Conservation (phyloP, 2,329 filamentous ascomycete species). For the Capronia coronata region DNA sequence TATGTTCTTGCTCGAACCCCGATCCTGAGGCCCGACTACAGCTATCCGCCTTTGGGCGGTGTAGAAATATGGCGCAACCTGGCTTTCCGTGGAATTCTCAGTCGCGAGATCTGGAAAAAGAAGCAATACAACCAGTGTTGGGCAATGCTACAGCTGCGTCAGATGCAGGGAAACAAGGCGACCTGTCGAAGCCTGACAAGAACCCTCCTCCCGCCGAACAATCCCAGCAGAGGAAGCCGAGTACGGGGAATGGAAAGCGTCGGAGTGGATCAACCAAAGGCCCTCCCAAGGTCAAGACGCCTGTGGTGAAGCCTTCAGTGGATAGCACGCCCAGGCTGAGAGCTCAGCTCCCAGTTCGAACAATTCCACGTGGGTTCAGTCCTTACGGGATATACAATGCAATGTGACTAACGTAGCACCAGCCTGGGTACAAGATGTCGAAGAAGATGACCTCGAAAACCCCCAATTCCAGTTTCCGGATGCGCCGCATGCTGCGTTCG, state of each 20-base stretch:
- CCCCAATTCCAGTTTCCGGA: conserved; percentile 35
- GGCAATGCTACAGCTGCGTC: not conserved
- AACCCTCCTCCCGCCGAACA: not conserved
- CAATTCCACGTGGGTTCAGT: conserved; percentile 18
- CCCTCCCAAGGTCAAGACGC: conserved; percentile 6
- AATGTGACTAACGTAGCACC: not conserved
- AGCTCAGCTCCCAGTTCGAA: conserved; percentile 18
- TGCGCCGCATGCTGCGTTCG: conserved; percentile 35
- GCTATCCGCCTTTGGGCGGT: not conserved
- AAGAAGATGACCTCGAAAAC: conserved; percentile 36
- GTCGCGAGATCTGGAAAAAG: conserved; percentile 21
- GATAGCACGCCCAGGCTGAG: conserved; percentile 8
- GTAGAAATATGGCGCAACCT: conserved; percentile 15
- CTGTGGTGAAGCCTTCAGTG: not conserved
- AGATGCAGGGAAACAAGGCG: not conserved
- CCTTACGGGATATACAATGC: not conserved
- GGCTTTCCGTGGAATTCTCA: conserved; percentile 25
- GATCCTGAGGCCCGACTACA: conserved; percentile 3
- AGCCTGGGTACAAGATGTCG: conserved; percentile 41
- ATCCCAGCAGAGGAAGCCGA: conserved; percentile 8
- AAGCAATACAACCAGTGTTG: conserved; percentile 3
- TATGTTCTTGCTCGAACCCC: conserved; percentile 4
- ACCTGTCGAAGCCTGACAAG: not conserved
- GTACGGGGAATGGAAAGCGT: conserved; percentile 7
- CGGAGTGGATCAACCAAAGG: conserved; percentile 10